Evolutionary conservation across 1,284 basidiomycete genomes (phyloP).

Genomic region (Pterulicium gracile): DNA sequence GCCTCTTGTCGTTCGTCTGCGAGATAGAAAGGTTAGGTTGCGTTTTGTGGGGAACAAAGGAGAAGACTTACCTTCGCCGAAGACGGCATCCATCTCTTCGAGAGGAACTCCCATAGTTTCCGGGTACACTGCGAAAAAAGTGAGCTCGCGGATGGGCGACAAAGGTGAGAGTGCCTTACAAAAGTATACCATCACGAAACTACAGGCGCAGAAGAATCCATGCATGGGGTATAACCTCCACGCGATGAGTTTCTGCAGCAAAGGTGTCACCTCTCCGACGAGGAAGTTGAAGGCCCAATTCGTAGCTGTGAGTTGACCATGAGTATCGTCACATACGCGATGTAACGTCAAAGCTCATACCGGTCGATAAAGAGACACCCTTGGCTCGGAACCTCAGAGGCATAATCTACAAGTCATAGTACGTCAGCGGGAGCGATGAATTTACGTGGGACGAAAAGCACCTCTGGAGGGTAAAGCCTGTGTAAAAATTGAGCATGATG

Average conservation of each 20-base stretch:
- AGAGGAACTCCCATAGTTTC: conserved; percentile 73
- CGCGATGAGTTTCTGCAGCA: conserved; percentile 80
- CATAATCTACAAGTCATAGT: conserved; percentile 60
- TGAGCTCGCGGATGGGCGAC: too few relatives aligned
- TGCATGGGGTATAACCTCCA: conserved; percentile 97
- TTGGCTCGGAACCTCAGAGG: conserved; percentile 85
- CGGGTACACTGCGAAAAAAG: conserved; percentile 54
- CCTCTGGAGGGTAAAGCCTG: conserved; percentile 86
- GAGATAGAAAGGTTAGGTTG: conserved; percentile 12
- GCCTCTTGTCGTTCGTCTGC: conserved; percentile 50
- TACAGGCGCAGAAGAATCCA: conserved; percentile 85
- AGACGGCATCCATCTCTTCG: conserved; percentile 78
- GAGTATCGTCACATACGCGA: background rate
- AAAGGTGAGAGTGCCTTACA: conserved; percentile 49
- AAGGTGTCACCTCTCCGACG: conserved; percentile 85
- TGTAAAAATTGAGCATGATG: conserved; percentile 55
- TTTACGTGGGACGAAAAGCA: conserved; percentile 17
- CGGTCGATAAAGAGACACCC: conserved; percentile 88
- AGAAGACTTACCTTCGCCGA: conserved; percentile 65
- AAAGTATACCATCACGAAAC: conserved; percentile 65
- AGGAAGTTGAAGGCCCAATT: conserved; percentile 79
- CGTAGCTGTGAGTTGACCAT: background rate
- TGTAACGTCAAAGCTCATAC: too few relatives aligned
- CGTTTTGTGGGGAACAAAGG: background rate
- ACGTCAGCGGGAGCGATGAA: conserved; percentile 4